These are phyloP conservation scores for Byssothecium circinans DNA, from an alignment of 2,329 filamentous ascomycete species.

Conservation along the genomic window DNA sequence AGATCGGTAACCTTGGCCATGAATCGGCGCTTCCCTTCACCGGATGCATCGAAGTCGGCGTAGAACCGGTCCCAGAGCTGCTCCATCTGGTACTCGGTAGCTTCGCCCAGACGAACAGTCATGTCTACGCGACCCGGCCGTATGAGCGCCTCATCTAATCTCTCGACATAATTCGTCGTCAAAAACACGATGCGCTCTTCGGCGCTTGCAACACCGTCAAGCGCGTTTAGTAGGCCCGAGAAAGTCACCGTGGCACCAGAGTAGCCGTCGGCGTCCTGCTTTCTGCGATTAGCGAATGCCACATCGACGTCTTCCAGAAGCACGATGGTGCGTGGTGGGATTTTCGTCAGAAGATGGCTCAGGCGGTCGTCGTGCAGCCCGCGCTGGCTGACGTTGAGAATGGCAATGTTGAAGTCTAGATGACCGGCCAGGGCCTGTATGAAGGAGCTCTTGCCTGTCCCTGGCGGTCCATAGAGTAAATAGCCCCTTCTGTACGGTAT, in stretches of 20 bases:
- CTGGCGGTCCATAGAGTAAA: conserved; percentile 83
- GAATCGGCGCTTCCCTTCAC: conserved; percentile 67
- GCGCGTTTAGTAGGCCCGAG: conserved; percentile 72
- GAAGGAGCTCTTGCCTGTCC: conserved; percentile 92
- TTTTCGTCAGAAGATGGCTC: conserved; percentile 80
- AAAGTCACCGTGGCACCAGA: conserved; percentile 88
- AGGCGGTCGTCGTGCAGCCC: conserved; percentile 88
- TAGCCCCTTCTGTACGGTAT: conserved; percentile 92
- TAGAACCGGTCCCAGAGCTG: conserved; percentile 97
- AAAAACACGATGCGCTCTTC: conserved; percentile 93
- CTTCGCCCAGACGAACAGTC: conserved; percentile 86
- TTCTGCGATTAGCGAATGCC: conserved; percentile 79
- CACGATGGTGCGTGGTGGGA: conserved; percentile 79
- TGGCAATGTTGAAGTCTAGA: conserved; percentile 87
- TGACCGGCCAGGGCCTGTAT: conserved; percentile 94
- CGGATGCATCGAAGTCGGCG: conserved; percentile 71
- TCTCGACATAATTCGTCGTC: conserved; percentile 91
- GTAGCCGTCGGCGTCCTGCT: conserved; percentile 80
- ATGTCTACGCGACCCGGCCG: conserved; percentile 91
- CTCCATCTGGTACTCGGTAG: conserved; percentile 79
- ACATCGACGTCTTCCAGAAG: conserved; percentile 90
- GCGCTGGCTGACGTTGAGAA: conserved; percentile 86
- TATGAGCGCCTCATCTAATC: conserved; percentile 85
- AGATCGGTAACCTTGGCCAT: conserved; percentile 68
- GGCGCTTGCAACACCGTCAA: conserved; percentile 88